phyloP scores from a whole-genome alignment of 208 protist species.

The Acanthamoeba royreba region DNA sequence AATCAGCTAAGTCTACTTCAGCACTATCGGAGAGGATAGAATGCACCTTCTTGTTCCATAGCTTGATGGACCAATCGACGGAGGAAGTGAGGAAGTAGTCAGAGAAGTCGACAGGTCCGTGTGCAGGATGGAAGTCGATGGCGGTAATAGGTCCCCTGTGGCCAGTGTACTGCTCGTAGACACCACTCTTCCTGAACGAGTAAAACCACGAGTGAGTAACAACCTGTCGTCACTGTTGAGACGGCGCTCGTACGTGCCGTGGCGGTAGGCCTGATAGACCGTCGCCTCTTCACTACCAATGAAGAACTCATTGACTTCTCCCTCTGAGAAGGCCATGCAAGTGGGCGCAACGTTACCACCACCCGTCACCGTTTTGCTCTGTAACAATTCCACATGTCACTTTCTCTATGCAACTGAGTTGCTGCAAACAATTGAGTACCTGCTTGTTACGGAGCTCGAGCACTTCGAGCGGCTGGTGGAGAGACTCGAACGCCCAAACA shows the following conservation, averaged over 20 bases:
- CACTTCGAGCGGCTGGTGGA: conserved; percentile 55
- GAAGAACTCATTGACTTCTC: conserved; percentile 69
- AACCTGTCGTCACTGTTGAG: not conserved
- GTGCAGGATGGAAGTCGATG: conserved; percentile 63
- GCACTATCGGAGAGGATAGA: not conserved
- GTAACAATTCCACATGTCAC: not conserved
- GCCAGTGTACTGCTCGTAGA: conserved; percentile 32
- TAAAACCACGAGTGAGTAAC: not conserved
- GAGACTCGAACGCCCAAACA: conserved; percentile 71
- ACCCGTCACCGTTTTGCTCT: conserved; percentile 9
- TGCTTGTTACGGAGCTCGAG: conserved; percentile 46
- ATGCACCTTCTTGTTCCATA: conserved; percentile 61
- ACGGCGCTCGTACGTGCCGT: conserved; percentile 35
- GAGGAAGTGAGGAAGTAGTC: conserved; percentile 71
- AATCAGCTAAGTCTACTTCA: not conserved
- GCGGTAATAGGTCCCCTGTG: conserved; percentile 66
- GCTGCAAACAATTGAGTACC: not conserved
- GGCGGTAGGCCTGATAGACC: conserved; percentile 57
- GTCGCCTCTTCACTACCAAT: conserved; percentile 71
- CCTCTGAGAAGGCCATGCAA: conserved; percentile 65
- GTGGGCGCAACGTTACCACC: conserved; percentile 53
- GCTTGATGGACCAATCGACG: conserved; percentile 71
- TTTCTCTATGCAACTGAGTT: not conserved
- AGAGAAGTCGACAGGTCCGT: conserved; percentile 54
- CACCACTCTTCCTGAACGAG: not conserved